Evolutionary conservation across 1,284 basidiomycete genomes (phyloP).

Genomic region (Lentinula novae-zelandiae): DNA sequence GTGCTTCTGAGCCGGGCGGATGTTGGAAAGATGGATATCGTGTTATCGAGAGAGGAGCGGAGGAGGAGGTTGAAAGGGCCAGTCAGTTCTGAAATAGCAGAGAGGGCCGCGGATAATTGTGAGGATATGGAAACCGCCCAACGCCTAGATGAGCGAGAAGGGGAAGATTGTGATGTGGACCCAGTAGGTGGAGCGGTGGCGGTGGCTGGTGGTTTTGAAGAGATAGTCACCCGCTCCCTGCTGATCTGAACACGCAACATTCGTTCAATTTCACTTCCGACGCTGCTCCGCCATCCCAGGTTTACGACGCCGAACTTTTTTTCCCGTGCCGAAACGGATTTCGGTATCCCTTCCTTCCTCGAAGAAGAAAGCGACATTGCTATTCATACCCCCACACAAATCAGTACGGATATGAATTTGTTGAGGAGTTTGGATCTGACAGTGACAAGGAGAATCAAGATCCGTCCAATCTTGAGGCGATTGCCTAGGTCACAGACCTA

Average conservation of each 20-base stretch:
- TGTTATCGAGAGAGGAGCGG: constrained; percentile 20
- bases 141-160: not conserved
- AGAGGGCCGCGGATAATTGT: not conserved
- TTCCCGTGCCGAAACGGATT: not conserved
- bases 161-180: not conserved
- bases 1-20: constrained; percentile 13
- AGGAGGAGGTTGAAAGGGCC: constrained; percentile 15
- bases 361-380: not conserved
- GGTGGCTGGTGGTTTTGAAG: not conserved
- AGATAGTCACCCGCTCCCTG: not conserved
- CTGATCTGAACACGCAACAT: not conserved
- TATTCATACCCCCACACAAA: not conserved
- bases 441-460: constrained; percentile 18
- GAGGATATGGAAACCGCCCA: not conserved
- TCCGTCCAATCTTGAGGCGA: not conserved
- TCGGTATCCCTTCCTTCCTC: not conserved
- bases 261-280: not conserved
- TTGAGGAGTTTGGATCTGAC: not conserved
- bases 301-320: not conserved
- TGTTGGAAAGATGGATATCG: constrained; percentile 12
- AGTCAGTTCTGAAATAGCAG: constrained; percentile 7
- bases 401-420: not conserved
- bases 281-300: not conserved
- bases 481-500: not conserved
- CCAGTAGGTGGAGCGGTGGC: not conserved